A percentile compares a stretch with the other conserved stretches of the same genome.
Conservation (phyloP, 179 eudicot species). For the Camellia oleifera region DNA sequence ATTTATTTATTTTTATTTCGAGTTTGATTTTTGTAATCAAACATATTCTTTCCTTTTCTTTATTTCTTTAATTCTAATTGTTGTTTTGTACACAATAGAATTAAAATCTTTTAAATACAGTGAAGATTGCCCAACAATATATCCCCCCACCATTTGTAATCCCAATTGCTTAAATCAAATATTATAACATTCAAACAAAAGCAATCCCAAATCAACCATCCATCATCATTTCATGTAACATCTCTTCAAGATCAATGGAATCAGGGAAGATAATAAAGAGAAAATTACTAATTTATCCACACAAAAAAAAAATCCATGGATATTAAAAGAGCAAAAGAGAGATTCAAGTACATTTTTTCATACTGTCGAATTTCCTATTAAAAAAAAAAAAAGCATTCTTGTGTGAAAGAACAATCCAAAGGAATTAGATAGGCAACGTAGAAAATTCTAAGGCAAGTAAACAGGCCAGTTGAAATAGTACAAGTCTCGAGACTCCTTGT, state of each 20-base stretch:
- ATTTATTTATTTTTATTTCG: too few species aligned
- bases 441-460: slow-evolving; percentile 52
- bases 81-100: too few species aligned
- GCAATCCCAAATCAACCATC: neutral
- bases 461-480: slow-evolving; percentile 91
- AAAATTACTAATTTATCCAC: neutral
- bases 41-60: too few species aligned
- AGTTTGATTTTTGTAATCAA: too few species aligned
- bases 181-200: neutral
- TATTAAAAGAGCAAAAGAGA: neutral
- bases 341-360: neutral
- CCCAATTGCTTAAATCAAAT: neutral
- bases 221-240: neutral
- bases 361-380: neutral
- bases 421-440: too few species aligned
- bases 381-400: neutral
- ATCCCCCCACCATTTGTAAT: neutral
- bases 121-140: too few species aligned
- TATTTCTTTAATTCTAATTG: too few species aligned
- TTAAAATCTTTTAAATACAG: too few species aligned
- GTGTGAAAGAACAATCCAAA: too few species aligned
- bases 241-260: neutral
- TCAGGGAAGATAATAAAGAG: neutral
- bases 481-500: slow-evolving; percentile 59
- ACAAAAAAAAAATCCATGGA: neutral